These are phyloP conservation scores for Edaphochlamys debaryana DNA, from an alignment of 139 green algal genomes.

Conservation along the genomic window DNA sequence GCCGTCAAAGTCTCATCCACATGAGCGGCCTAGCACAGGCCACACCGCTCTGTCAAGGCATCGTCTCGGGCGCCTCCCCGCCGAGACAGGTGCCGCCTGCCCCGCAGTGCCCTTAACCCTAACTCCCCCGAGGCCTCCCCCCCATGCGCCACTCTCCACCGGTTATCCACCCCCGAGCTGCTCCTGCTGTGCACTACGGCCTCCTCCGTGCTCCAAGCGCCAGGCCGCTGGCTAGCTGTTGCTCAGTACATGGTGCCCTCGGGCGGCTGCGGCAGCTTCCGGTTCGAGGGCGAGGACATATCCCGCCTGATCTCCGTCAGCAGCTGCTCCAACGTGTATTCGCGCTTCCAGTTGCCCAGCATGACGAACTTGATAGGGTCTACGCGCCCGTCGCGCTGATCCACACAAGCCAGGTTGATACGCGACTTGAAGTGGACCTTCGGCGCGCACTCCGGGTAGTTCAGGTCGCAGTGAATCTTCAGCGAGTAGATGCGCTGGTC, in stretches of 20 bases:
- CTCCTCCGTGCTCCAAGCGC: too few relatives aligned
- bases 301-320: slow-evolving; percentile 90
- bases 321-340: slow-evolving; percentile 91
- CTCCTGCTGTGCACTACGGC: too few relatives aligned
- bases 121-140: too few relatives aligned
- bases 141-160: too few relatives aligned
- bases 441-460: slow-evolving; percentile 85
- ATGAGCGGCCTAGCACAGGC: too few relatives aligned
- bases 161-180: too few relatives aligned
- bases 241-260: slow-evolving; percentile 67
- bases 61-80: too few relatives aligned
- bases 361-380: slow-evolving; percentile 80
- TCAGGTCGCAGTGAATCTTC: slow-evolving; percentile 76
- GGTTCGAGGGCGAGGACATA: slow-evolving; percentile 87
- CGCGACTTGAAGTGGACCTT: slow-evolving; percentile 72
- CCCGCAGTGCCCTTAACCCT: too few relatives aligned
- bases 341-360: slow-evolving; percentile 83
- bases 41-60: too few relatives aligned
- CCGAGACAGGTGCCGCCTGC: too few relatives aligned
- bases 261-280: slow-evolving; percentile 91
- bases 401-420: slow-evolving; percentile 82
- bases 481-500: slow-evolving; percentile 95
- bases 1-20: too few relatives aligned
- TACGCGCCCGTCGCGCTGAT: slow-evolving; percentile 67
- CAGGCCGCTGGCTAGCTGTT: too few relatives aligned